Conservation (phyloP, 2,329 filamentous ascomycete species). For the Parascedosporium putredinis region DNA sequence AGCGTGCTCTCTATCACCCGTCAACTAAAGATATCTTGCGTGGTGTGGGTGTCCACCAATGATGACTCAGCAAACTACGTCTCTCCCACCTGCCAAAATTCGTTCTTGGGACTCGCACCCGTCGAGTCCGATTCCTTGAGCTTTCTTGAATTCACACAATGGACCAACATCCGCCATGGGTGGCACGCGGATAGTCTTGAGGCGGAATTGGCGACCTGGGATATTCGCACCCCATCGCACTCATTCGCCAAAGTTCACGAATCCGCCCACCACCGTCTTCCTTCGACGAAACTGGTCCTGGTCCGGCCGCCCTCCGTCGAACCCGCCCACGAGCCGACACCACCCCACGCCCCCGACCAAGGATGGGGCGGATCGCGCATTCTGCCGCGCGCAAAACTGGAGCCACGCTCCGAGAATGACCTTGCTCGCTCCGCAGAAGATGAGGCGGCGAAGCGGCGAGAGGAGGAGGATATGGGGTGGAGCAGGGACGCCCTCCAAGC, state of each 20-base stretch:
- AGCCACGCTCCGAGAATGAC: not conserved
- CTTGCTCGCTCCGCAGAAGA: not conserved
- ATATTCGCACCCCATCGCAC: not conserved
- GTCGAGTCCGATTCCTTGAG: not conserved
- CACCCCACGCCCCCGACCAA: not conserved
- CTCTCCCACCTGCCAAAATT: not conserved
- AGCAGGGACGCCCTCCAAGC: not conserved
- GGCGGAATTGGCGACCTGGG: slow-evolving; percentile 21
- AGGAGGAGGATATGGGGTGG: not conserved
- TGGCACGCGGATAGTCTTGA: slow-evolving; percentile 21
- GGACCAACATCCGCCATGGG: slow-evolving; percentile 6
- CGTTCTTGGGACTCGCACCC: not conserved
- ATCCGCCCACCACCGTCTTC: not conserved
- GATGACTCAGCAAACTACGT: too few species aligned
- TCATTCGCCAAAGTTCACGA: not conserved
- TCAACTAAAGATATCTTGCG: too few species aligned
- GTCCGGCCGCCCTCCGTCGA: not conserved
- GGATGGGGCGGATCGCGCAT: not conserved
- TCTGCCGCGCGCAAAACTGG: not conserved
- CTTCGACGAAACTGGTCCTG: not conserved
- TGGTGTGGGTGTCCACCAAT: too few species aligned
- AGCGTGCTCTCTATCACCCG: too few species aligned
- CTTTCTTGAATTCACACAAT: not conserved
- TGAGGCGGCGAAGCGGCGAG: not conserved
- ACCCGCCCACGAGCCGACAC: not conserved